These are phyloP conservation scores for Debaryomyces maramus DNA, from an alignment of 805 yeast genomes.

Conservation along the genomic window DNA sequence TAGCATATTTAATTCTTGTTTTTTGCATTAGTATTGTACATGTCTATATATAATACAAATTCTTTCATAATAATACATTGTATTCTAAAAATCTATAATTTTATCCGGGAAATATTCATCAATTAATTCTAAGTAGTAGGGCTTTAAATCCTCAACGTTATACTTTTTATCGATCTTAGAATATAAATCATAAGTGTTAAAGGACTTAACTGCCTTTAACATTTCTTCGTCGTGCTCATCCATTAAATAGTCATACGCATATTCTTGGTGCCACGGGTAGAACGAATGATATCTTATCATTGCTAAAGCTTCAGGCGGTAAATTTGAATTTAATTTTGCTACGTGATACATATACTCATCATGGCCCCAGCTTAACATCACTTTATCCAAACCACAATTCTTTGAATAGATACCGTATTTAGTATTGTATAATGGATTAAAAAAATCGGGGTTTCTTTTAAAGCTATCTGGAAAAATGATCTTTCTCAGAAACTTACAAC, in stretches of 20 bases:
- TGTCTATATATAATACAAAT: not conserved
- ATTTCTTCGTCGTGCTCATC: constrained; percentile 59
- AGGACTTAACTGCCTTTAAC: constrained; percentile 63
- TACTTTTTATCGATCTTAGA: constrained; percentile 55
- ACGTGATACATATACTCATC: constrained; percentile 77
- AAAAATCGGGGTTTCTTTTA: constrained; percentile 57
- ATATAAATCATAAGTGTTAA: constrained; percentile 68
- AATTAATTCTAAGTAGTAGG: constrained; percentile 60
- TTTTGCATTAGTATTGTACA: constrained; percentile 2
- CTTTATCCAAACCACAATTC: constrained; percentile 66
- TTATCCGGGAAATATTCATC: constrained; percentile 65
- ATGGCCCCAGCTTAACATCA: constrained; percentile 78
- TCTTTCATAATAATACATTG: constrained; percentile 3
- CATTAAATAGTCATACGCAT: constrained; percentile 65
- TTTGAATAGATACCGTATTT: constrained; percentile 66
- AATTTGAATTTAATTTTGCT: constrained; percentile 60
- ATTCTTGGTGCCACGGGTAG: constrained; percentile 75
- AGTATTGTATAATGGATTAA: constrained; percentile 63
- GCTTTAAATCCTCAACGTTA: constrained; percentile 51
- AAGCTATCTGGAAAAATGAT: constrained; percentile 63
- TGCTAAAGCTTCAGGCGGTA: constrained; percentile 67
- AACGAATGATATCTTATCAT: constrained; percentile 76
- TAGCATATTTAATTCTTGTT: not conserved
- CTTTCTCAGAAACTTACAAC: constrained; percentile 60
- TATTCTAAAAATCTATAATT: constrained; percentile 50